phyloP scores from a whole-genome alignment of 2,329 filamentous ascomycete genomes.

The Calonectria multiphialidica region DNA sequence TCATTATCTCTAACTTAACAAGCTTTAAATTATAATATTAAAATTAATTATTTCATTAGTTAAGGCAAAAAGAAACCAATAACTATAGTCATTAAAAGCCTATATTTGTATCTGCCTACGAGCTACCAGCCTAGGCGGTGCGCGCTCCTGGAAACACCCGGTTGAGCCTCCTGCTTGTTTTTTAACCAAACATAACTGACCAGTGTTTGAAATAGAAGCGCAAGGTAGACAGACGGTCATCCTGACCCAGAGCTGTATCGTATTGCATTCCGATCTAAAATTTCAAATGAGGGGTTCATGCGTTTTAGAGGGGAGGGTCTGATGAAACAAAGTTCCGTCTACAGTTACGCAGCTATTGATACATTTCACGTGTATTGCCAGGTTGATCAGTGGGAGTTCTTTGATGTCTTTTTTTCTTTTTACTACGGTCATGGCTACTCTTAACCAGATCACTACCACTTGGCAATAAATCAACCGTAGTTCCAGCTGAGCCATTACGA shows the following conservation, averaged over 20 bases:
- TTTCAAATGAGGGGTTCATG: not conserved
- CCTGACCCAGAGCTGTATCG: not conserved
- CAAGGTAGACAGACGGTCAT: not conserved
- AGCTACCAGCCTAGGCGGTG: no score
- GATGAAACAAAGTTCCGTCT: not conserved
- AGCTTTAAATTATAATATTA: no score
- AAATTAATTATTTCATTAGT: no score
- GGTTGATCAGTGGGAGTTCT: conserved; percentile 5
- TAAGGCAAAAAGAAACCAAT: no score
- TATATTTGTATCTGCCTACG: no score
- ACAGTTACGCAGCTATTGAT: not conserved
- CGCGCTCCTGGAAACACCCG: no score
- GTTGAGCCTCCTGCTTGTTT: no score
- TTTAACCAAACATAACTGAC: not conserved
- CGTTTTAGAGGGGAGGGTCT: not conserved
- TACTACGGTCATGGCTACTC: conserved; percentile 39
- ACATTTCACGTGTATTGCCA: not conserved
- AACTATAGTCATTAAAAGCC: no score
- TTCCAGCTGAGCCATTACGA: conserved; percentile 40
- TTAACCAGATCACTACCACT: conserved; percentile 43
- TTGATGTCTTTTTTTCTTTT: conserved; percentile 36
- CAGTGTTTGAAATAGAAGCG: not conserved
- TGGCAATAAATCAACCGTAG: conserved; percentile 41
- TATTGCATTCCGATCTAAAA: not conserved
- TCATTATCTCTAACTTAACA: no score